These are phyloP conservation scores for Wolfiporia cocos DNA, from an alignment of 1,284 basidiomycete genomes.

Conservation along the genomic window DNA sequence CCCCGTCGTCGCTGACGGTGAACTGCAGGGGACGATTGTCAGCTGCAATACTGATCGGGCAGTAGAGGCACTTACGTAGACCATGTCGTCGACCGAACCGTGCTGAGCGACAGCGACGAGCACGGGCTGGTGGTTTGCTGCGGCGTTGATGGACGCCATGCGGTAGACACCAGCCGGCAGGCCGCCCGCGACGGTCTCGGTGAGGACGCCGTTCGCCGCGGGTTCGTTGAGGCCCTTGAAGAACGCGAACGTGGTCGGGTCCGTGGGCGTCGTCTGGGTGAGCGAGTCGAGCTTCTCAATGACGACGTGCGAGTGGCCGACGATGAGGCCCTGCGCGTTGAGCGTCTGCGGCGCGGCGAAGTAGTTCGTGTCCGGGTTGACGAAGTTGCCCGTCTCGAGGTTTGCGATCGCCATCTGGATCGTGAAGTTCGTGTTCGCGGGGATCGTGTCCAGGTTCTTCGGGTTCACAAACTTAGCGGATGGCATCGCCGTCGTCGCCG, in stretches of 20 bases:
- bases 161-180: conserved; percentile 52
- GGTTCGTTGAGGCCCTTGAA: conserved; percentile 54
- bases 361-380: conserved; percentile 45
- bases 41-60: not conserved
- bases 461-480: conserved; percentile 48
- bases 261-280: conserved; percentile 36
- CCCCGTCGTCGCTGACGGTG: conserved; percentile 28
- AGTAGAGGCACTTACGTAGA: conserved; percentile 40
- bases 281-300: conserved; percentile 42
- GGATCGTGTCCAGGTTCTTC: conserved; percentile 38
- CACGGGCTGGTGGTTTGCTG: conserved; percentile 45
- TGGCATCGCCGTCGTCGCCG: conserved; percentile 43
- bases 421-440: conserved; percentile 42
- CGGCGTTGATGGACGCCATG: conserved; percentile 46
- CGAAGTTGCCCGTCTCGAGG: conserved; percentile 46
- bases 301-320: conserved; percentile 57
- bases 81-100: conserved; percentile 49
- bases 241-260: conserved; percentile 49
- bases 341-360: conserved; percentile 42
- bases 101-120: conserved; percentile 59
- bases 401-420: conserved; percentile 39
- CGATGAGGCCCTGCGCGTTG: conserved; percentile 33
- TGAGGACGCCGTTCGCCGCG: conserved; percentile 41
- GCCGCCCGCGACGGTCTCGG: conserved; percentile 41
- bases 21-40: conserved; percentile 25